phyloP scores from a whole-genome alignment of 495 filamentous ascomycete species.

The Pyronema domesticum region DNA sequence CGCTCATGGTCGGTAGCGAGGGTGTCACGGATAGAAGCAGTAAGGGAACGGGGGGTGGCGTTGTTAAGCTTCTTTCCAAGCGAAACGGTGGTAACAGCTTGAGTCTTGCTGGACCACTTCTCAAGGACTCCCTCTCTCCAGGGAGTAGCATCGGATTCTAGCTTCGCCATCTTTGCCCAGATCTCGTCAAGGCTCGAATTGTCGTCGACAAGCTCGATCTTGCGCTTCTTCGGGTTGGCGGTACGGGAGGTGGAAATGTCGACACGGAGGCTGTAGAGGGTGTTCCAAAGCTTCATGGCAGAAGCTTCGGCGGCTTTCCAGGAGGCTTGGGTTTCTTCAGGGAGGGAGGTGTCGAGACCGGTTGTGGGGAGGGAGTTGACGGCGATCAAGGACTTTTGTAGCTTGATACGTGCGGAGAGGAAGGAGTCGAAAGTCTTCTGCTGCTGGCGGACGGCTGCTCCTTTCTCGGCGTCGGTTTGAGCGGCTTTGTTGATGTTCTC shows the following conservation, averaged over 20 bases:
- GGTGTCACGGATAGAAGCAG: constrained; percentile 55
- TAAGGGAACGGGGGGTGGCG: constrained; percentile 42
- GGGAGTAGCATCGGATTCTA: constrained; percentile 37
- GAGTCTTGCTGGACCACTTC: constrained; percentile 49
- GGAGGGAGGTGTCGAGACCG: constrained; percentile 1
- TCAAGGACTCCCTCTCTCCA: constrained; percentile 41
- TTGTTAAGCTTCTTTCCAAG: constrained; percentile 37
- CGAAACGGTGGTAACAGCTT: constrained; percentile 27
- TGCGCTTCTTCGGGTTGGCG: constrained; percentile 35
- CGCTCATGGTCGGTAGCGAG: constrained; percentile 45
- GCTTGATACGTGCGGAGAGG: constrained; percentile 67
- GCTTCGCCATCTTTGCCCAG: constrained; percentile 52
- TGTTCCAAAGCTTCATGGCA: constrained; percentile 75
- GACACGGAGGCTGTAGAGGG: constrained; percentile 53
- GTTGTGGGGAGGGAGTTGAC: constrained; percentile 52
- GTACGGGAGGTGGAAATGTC: constrained; percentile 33
- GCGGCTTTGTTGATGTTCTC: constrained; percentile 53
- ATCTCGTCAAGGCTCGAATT: constrained; percentile 41
- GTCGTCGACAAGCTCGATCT: constrained; percentile 32
- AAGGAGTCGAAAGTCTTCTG: constrained; percentile 69
- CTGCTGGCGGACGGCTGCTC: constrained; percentile 66
- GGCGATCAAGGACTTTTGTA: constrained; percentile 75
- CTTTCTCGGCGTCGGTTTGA: constrained; percentile 66
- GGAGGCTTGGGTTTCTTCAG: constrained; percentile 11
- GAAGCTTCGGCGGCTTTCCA: constrained; percentile 71